Evolutionary conservation across 1,284 basidiomycete species (phyloP).

Genomic region (Rhodotorula sp.): DNA sequence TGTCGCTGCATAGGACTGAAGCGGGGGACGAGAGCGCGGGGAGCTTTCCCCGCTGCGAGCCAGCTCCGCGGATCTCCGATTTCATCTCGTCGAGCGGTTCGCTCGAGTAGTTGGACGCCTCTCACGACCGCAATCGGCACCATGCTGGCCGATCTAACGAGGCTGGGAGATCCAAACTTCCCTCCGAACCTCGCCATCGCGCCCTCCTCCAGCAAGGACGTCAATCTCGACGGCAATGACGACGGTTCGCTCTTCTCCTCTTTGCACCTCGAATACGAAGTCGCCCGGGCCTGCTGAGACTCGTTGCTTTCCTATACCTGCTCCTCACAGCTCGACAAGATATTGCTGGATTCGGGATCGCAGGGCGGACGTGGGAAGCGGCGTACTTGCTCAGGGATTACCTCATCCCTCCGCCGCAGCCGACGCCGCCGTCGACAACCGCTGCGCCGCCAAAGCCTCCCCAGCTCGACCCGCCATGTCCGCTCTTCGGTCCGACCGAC

Average conservation of each 20-base stretch:
- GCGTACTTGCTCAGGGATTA: conserved; percentile 63
- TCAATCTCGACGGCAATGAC: background rate
- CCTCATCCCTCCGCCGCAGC: conserved; percentile 45
- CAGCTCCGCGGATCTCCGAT: too few species aligned
- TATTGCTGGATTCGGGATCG: conserved; percentile 68
- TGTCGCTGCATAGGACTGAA: too few species aligned
- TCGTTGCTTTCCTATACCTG: too few species aligned
- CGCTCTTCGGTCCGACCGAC: conserved; percentile 38
- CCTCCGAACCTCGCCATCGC: conserved; percentile 14
- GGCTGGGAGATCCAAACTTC: conserved; percentile 26
- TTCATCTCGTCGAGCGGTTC: too few species aligned
- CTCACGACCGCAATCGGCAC: too few species aligned
- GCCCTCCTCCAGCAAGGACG: background rate
- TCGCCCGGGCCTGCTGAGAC: too few species aligned
- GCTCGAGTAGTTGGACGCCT: too few species aligned
- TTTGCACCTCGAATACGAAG: too few species aligned
- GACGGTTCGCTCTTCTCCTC: background rate
- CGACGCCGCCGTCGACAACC: conserved; percentile 37
- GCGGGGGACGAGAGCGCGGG: too few species aligned
- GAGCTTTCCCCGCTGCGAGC: too few species aligned
- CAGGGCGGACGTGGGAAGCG: conserved; percentile 70
- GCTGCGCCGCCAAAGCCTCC: conserved; percentile 4
- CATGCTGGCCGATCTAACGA: too few species aligned
- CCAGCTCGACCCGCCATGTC: conserved; percentile 63
- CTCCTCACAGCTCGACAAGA: conserved; percentile 46